These are phyloP conservation scores for Moniliophthora roreri DNA, from an alignment of 1,284 basidiomycete species.

Conservation along the genomic window DNA sequence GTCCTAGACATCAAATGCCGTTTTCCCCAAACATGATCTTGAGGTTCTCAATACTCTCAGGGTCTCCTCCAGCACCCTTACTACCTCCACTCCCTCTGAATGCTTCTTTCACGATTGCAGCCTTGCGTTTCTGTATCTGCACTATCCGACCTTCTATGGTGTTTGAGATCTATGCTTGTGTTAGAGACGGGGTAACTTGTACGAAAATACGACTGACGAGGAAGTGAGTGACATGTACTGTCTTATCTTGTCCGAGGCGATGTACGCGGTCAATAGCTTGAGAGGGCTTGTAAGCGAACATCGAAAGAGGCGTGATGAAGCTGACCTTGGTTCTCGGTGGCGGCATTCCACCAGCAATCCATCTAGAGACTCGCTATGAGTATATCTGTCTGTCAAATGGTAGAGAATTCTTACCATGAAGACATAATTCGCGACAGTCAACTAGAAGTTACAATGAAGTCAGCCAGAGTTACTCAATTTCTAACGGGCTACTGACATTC, in stretches of 20 bases:
- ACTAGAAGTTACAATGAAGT: constrained; percentile 32
- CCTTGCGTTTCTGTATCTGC: constrained; percentile 89
- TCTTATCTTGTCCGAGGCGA: constrained; percentile 79
- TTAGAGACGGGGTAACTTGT: not conserved
- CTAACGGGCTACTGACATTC: constrained; percentile 53
- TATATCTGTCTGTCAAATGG: no score
- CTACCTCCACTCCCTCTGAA: constrained; percentile 49
- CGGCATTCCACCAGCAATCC: constrained; percentile 97
- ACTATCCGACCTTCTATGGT: constrained; percentile 83
- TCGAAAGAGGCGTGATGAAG: constrained; percentile 19
- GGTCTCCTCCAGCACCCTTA: constrained; percentile 40
- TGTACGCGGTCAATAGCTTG: constrained; percentile 80
- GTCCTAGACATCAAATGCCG: no score
- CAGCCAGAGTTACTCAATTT: not conserved
- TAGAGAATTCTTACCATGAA: constrained; percentile 65
- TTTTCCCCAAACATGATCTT: constrained; percentile 69
- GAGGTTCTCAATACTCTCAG: constrained; percentile 75
- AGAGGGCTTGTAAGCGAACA: constrained; percentile 23
- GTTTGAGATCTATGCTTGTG: constrained; percentile 49
- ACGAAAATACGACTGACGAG: constrained; percentile 56
- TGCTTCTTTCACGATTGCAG: constrained; percentile 80
- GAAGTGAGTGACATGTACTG: constrained; percentile 90
- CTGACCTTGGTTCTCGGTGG: constrained; percentile 85
- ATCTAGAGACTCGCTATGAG: constrained; percentile 49
- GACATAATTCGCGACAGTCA: constrained; percentile 79